phyloP scores from a whole-genome alignment of 2,329 filamentous ascomycete genomes.

The Colletotrichum eleusines region DNA sequence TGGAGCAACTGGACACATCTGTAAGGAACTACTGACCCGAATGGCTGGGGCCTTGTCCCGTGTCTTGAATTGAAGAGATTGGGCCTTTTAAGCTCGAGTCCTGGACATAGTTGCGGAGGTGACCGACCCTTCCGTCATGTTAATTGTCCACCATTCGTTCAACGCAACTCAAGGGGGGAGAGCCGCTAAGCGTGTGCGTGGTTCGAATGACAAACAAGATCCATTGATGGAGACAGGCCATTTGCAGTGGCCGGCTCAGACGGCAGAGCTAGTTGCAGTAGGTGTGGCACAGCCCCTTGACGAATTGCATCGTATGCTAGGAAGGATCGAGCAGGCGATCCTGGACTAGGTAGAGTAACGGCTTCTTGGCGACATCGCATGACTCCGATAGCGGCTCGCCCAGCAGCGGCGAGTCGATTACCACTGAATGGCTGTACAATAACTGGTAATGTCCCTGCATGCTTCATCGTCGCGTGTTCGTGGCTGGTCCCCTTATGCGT shows the following conservation, averaged over 20 bases:
- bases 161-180: constrained; percentile 4
- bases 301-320: constrained; percentile 2
- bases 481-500: not conserved
- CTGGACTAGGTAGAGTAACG: not conserved
- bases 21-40: constrained; percentile 19
- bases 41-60: constrained; percentile 6
- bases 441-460: not conserved
- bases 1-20: constrained; percentile 17
- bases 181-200: constrained; percentile 24
- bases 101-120: not conserved
- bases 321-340: constrained; percentile 2
- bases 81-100: not conserved
- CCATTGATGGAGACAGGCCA: constrained; percentile 31
- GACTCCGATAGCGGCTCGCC: constrained; percentile 1
- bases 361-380: not conserved
- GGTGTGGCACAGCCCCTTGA: constrained; percentile 36
- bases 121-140: not conserved
- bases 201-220: constrained; percentile 32
- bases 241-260: constrained; percentile 25
- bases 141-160: not conserved
- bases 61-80: constrained; percentile 5
- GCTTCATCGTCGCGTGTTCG: not conserved
- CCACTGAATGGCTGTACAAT: constrained; percentile 8
- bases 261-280: constrained; percentile 28
- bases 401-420: constrained; percentile 9